Base-by-base conservation (phyloP, 495 filamentous ascomycete genomes). In the Neurospora discreta region DNA sequence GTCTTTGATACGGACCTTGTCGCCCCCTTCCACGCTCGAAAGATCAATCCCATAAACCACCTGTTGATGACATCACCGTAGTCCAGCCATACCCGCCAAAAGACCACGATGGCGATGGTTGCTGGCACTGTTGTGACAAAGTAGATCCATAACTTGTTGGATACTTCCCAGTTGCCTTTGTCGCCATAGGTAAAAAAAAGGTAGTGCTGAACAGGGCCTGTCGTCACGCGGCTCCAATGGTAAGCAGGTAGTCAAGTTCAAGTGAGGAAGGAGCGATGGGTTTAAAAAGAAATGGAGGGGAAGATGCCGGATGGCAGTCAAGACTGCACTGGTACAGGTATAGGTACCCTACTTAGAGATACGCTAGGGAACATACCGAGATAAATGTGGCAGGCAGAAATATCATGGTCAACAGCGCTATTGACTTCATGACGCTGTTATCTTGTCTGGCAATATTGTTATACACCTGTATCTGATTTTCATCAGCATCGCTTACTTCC, bases 321-420 rank as follows among this genome's bases (percentile, higher is more conserved):
- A 13, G n/a, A 46, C n/a, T n/a, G n/a, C n/a, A n/a, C n/a, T n/a
- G n/a, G n/a, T n/a, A n/a, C n/a, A n/a, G n/a, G n/a, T n/a, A n/a
- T n/a, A n/a, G n/a, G n/a, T n/a, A n/a, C n/a, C n/a, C n/a, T n/a
- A n/a, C n/a, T n/a, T n/a, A n/a, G n/a, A n/a, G n/a, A n/a, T n/a
- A 38, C 33, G 33, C 33, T 5, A 36, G 33, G 18, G 1, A 16
- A 69, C 72, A 2, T 71, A 77, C 75, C n/a, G 76, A 76, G 43
- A 79, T 75, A 58, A 82, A 84, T 0, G 82, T 84, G 1, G 75
- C 77, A 10, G 82, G 82, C 3, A 84, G 73, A 46, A 84, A 84
- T 0, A 83, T 67, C 81, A 83, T 82, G 1, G 82, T 84, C 42
- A 84, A 46, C 3, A 83, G 65, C 0, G 82, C 78, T n/a, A 85